Base-by-base conservation (phyloP, 495 filamentous ascomycete genomes). In the Aspergillus ostianus region DNA sequence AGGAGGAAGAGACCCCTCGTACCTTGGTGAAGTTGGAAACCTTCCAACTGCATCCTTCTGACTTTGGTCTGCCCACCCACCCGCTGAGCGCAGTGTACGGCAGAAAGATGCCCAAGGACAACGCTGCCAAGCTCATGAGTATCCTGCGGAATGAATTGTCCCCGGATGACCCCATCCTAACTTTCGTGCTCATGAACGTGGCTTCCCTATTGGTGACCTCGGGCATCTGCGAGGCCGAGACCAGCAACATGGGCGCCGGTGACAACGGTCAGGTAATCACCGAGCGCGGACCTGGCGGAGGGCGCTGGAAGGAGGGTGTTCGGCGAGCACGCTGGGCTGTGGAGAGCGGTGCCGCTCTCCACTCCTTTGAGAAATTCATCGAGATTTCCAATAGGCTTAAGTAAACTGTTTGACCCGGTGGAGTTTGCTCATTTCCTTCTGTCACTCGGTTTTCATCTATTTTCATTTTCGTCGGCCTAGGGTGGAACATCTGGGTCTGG, bases 131-230 rank as follows among this genome's bases (percentile, higher is more conserved):
- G 55, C 76, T 99, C 47, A 85, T 85, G 72, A 79, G 80, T 56
- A 85, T 99, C 13, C 70, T 99, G 55, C 80, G 83, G 19, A 89
- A 89, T 50, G 82, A 91, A 70, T 67, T 95, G 55, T 77, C 82
- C 0, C 77, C 79, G 10, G 87, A 90, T 61, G 86, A 95, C 69
- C 90, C 95, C 2, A 91, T 99, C 63, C 70, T 95, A 71, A 87
- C 94, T 67, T 98, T 98, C 65, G 93, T 99, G 47, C 76, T 97
- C 46, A 87, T 97, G 70, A 99, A 99, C 67, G 88, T 93, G 0
- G 94, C 94, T 2, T 91, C 91, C 13, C 74, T 98, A 51, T 81
- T 98, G 21, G 92, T 93, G 0, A 83, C 87, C 7, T 80, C 90
- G 0, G 95, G 95, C 0, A 73, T 95, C n/a, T 94, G 92, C 64